These are phyloP conservation scores for Skeletonema menzelii DNA, from an alignment of 108 stramenopile species.

Conservation along the genomic window DNA sequence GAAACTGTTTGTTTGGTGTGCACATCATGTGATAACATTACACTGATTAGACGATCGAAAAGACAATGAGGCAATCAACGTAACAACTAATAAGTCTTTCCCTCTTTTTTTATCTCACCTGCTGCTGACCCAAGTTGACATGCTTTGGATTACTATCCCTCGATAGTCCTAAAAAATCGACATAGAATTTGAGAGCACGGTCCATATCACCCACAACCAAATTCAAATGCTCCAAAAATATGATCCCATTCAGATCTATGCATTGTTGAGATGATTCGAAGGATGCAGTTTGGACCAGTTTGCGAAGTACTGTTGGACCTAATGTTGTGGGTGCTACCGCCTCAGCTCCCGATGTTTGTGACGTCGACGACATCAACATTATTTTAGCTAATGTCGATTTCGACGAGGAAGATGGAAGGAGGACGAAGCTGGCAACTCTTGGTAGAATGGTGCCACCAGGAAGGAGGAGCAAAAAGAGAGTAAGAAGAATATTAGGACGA, in stretches of 20 bases:
- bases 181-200: slow-evolving; percentile 55
- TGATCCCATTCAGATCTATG: slow-evolving; percentile 51
- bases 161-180: slow-evolving; percentile 54
- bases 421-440: not conserved
- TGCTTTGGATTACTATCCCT: slow-evolving; percentile 53
- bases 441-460: not conserved
- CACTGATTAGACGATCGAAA: not conserved
- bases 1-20: slow-evolving; percentile 20
- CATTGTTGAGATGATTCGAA: not conserved
- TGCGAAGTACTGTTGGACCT: slow-evolving; percentile 22
- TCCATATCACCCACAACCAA: slow-evolving; percentile 50
- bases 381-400: not conserved
- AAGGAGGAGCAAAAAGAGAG: not conserved
- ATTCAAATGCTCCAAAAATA: slow-evolving; percentile 72
- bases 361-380: not conserved
- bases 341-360: not conserved
- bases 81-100: not conserved
- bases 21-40: not conserved
- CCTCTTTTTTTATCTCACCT: slow-evolving; percentile 6
- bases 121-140: slow-evolving; percentile 71
- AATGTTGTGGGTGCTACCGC: slow-evolving; percentile 8
- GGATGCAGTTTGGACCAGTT: slow-evolving; percentile 23
- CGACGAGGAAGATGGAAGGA: not conserved
- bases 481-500: not conserved
- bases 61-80: not conserved